These are phyloP conservation scores for Cyanidioschyzon merolae DNA, from an alignment of 23 red algal genomes.

Conservation along the genomic window DNA sequence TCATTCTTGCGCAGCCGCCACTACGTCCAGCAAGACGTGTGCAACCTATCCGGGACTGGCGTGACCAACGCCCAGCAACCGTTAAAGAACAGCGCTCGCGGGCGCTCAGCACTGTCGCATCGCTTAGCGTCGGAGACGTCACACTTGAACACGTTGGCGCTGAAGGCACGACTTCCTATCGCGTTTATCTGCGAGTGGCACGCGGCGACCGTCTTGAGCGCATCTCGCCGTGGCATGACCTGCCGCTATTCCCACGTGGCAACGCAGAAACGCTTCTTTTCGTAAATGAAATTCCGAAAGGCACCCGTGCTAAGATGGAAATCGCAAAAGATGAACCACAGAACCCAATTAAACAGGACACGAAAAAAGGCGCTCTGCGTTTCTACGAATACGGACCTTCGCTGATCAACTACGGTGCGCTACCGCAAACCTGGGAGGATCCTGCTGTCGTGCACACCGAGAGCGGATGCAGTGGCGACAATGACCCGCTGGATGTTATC, in stretches of 20 bases:
- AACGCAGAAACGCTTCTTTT: conserved; percentile 50
- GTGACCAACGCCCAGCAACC: too few species aligned
- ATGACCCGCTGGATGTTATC: conserved; percentile 80
- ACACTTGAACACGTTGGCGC: not conserved
- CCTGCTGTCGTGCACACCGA: conserved; percentile 41
- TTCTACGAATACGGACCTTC: conserved; percentile 83
- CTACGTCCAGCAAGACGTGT: too few species aligned
- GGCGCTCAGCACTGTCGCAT: not conserved
- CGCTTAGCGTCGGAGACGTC: not conserved
- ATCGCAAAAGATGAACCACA: conserved; percentile 77
- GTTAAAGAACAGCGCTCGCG: too few species aligned
- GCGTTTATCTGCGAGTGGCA: not conserved
- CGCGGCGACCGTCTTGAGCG: conserved; percentile 12
- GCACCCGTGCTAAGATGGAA: conserved; percentile 92
- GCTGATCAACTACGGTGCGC: conserved; percentile 87
- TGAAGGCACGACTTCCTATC: not conserved
- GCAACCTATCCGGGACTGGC: too few species aligned
- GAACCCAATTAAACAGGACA: conserved; percentile 93
- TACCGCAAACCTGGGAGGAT: conserved; percentile 99
- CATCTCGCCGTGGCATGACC: conserved; percentile 95
- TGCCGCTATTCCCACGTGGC: conserved; percentile 49
- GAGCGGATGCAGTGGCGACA: conserved; percentile 58
- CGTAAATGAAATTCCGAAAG: conserved; percentile 96
- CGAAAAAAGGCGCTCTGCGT: conserved; percentile 79
- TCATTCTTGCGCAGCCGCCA: too few species aligned